phyloP scores from a whole-genome alignment of 768 basidiomycete species.

The Grammothele lineata region DNA sequence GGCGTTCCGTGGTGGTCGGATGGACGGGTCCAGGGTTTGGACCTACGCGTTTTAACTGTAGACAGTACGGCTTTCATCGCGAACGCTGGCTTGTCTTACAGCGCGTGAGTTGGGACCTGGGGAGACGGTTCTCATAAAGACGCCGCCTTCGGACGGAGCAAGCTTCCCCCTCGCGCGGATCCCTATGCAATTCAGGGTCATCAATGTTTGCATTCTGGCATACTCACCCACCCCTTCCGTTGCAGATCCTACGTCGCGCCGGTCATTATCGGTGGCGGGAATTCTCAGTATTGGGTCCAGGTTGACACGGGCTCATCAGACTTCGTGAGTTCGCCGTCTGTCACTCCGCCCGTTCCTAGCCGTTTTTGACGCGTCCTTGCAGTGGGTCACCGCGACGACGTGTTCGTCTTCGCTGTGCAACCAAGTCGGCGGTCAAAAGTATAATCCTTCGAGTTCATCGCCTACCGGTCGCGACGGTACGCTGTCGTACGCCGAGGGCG shows the following conservation, averaged over 20 bases:
- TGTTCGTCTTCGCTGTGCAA: constrained; percentile 55
- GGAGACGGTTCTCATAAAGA: too few relatives aligned
- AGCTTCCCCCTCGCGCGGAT: too few relatives aligned
- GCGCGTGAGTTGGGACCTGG: too few relatives aligned
- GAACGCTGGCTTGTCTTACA: too few relatives aligned
- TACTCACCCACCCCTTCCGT: too few relatives aligned
- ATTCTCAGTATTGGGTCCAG: constrained; percentile 52
- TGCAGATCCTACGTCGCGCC: constrained; percentile 64
- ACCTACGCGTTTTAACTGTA: too few relatives aligned
- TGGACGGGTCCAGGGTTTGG: too few relatives aligned
- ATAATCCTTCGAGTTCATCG: constrained; percentile 49
- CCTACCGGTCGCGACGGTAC: constrained; percentile 40
- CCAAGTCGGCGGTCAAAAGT: constrained; percentile 42
- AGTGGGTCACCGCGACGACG: constrained; percentile 75
- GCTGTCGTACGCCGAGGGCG: constrained; percentile 59
- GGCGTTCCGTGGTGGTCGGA: too few relatives aligned
- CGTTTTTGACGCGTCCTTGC: background rate
- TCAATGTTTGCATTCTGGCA: too few relatives aligned
- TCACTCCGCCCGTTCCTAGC: background rate
- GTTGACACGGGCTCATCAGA: constrained; percentile 84
- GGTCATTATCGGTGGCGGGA: constrained; percentile 44
- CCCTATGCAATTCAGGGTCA: too few relatives aligned
- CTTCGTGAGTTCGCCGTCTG: constrained; percentile 43
- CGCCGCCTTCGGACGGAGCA: too few relatives aligned
- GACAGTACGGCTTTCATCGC: too few relatives aligned